Conservation (phyloP, 805 yeast genomes). For the Tetrapisispora taiwanensis region DNA sequence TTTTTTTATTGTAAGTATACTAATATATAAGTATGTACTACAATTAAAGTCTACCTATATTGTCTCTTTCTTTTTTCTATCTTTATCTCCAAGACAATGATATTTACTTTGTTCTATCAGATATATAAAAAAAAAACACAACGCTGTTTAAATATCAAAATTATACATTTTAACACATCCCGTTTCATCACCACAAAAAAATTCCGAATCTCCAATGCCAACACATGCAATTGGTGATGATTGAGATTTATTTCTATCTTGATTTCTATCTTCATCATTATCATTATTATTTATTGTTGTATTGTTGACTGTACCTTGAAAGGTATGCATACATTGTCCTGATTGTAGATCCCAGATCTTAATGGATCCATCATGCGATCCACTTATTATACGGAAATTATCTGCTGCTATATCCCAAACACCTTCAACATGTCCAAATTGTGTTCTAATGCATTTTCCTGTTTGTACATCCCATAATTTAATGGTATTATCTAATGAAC, state of each 20-base stretch:
- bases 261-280: background rate
- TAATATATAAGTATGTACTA: too few species aligned
- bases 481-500: constrained; percentile 86
- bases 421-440: constrained; percentile 97
- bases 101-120: too few species aligned
- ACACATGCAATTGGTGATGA: constrained; percentile 44
- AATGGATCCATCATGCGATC: constrained; percentile 84
- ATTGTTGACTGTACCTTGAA: constrained; percentile 42
- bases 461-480: constrained; percentile 83
- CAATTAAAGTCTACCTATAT: too few species aligned
- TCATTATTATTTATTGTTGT: background rate
- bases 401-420: constrained; percentile 97
- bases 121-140: too few species aligned
- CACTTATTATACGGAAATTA: constrained; percentile 86
- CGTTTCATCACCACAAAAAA: constrained; percentile 83
- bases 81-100: too few species aligned
- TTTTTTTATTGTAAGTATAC: too few species aligned
- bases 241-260: background rate
- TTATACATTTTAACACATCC: constrained; percentile 81
- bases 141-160: constrained; percentile 54
- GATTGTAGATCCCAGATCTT: constrained; percentile 95
- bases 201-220: constrained; percentile 77
- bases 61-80: too few species aligned
- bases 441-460: constrained; percentile 84
- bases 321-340: constrained; percentile 90